Base-by-base conservation (phyloP, 2,329 filamentous ascomycete species). In the Diaporthe humulicola region DNA sequence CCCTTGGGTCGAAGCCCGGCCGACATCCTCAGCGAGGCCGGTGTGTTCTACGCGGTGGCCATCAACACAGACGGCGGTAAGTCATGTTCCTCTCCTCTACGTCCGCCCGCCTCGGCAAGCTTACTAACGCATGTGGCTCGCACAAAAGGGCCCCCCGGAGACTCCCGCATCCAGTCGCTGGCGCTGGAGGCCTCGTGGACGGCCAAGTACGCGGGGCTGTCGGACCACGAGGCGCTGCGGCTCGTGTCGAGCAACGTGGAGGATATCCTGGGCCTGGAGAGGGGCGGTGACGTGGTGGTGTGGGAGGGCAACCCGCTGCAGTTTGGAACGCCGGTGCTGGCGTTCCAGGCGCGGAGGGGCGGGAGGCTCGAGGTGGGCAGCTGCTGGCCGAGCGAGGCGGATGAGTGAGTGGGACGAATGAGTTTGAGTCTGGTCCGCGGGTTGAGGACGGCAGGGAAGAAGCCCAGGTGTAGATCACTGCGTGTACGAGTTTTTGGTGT, bases 271-370 rank as follows among this genome's bases (percentile, higher is more conserved):
- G 80, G 81, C 2, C 78, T 87, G 33, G 78, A 82, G 57, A 79
- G 75, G 40, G 80, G 79, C 66, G 78, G 77, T 17, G 86, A 87
- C 73, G 78, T 86, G 57, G 86, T 87, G 14, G 75, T 87, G 22
- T 87, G 82, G 78, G 85, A 87, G 76, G 85, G 85, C 7, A 81
- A 82, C 77, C 86, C 86, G 28, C 76, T 87, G 56, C 79, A 83
- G 73, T 84, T 84, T 4, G 85, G 82, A 1, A 85, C 82, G 52
- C 84, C 85, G 42, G 83, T 83, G 9, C 56, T 86, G 25, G 79
- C 79, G n/a, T 80, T 86, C 73, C 79, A 82, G 50, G 78, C 77
- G 19, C 78, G 79, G 38, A 4, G 19, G 9, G 79, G 77, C 8
- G 78, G 78, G 15, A 79, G 80, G 57, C 76, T 82, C 66, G 80